Evolutionary conservation across 768 basidiomycete genomes (phyloP).

Genomic region (Pleurotus cornucopiae): DNA sequence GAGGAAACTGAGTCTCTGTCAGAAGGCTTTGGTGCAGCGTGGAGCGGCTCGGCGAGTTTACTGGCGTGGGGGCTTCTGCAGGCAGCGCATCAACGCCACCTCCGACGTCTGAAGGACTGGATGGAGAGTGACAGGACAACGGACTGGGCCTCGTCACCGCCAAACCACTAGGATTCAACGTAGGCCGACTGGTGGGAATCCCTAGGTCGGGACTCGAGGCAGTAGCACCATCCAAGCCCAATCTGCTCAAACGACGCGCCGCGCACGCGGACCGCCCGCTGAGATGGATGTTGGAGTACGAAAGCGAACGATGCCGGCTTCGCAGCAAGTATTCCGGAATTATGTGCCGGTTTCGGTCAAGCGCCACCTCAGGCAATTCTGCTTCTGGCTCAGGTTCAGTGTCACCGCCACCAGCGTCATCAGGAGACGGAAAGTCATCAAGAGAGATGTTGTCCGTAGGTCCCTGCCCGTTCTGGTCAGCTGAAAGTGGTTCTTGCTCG

Average conservation of each 20-base stretch:
- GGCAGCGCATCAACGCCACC: not conserved
- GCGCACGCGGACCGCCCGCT: slow-evolving; percentile 26
- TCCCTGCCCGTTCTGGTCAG: not conserved
- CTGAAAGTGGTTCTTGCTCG: slow-evolving; percentile 1
- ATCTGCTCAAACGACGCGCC: not conserved
- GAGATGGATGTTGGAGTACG: slow-evolving; percentile 38
- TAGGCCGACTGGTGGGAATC: slow-evolving; percentile 17
- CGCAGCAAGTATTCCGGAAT: slow-evolving; percentile 89
- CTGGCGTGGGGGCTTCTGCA: slow-evolving; percentile 45
- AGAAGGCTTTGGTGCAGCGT: slow-evolving; percentile 26
- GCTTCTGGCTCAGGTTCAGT: slow-evolving; percentile 59
- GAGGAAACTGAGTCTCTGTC: slow-evolving; percentile 2
- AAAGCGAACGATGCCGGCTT: slow-evolving; percentile 45
- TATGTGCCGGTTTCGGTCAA: slow-evolving; percentile 93
- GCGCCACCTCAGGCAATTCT: slow-evolving; percentile 90
- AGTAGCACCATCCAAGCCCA: slow-evolving; percentile 39
- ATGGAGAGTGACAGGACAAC: slow-evolving; percentile 34
- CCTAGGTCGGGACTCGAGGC: slow-evolving; percentile 73
- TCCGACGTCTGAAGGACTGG: slow-evolving; percentile 26
- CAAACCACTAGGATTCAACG: slow-evolving; percentile 12
- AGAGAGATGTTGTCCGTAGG: slow-evolving; percentile 1
- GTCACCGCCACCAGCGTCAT: slow-evolving; percentile 24
- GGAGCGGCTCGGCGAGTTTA: slow-evolving; percentile 37
- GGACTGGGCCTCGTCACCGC: slow-evolving; percentile 30
- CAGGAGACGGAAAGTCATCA: slow-evolving; percentile 8